Base-by-base conservation (phyloP, 768 basidiomycete genomes). In the Phylloporus arenicola region DNA sequence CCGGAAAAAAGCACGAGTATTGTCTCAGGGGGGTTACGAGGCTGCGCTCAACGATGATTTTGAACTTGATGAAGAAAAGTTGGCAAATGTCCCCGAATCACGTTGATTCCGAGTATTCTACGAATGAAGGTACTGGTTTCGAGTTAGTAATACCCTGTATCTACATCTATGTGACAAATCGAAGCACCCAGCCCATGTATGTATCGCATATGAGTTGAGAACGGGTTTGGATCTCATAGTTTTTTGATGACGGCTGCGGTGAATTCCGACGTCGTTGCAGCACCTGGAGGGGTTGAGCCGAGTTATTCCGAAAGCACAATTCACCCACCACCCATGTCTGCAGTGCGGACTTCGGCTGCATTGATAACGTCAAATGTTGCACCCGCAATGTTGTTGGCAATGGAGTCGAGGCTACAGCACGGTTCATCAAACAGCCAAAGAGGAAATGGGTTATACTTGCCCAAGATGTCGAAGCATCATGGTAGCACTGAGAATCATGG, bases 381-480 rank as follows among this genome's bases (percentile, higher is more conserved):
- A 45, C 80, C 77, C 27, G 96, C 92, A 64, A 99, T 96, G 63
- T 73, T 83, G 76, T 98, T 96, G 42, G 96, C 96, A 60, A 95
- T 85, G 56, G 82, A 70, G 70, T 97, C 92, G 49, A 98, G 86
- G 43, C 91, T 93, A 47, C 62, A 50, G 24, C 19, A 16, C 39
- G 27, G 39, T 53, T 54, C 16, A 42, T 52, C 39, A 52, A 17
- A 31, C 6, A 47, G 34, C 17, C 25, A 63, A 43, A 64, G 60
- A 57, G 51, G 60, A 16, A 16, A 43, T 7, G 2, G 1, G 14
- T 22, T 17, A 17, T 45, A 66, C 83, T 64, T 72, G 92, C 82
- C 95, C 95, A 52, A 98, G 83, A 69, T 96, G 93, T 60, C 95
- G 80, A 56, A 99, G 82, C 85, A 99, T 90, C 86, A 99, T 95